Evolutionary conservation across 257 asterid species (phyloP).

Genomic region (Asclepias syriaca): DNA sequence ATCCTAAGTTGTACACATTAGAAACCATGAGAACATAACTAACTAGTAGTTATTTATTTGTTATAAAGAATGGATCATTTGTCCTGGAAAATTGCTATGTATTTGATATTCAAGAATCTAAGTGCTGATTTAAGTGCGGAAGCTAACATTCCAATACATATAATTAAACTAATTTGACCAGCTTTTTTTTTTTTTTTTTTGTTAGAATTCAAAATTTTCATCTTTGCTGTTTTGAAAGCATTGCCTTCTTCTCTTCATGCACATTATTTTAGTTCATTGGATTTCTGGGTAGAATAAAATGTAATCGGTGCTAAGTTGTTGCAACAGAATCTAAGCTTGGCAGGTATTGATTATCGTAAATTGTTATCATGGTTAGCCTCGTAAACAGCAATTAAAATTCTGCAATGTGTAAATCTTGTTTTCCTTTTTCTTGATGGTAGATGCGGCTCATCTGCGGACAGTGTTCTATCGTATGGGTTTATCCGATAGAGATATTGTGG

Average conservation of each 20-base stretch:
- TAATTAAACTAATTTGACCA: background rate
- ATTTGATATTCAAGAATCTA: background rate
- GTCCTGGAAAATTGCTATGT: background rate
- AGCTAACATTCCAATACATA: background rate
- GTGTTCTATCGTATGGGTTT: conserved; percentile 92
- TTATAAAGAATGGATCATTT: background rate
- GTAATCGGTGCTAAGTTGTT: background rate
- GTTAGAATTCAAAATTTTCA: background rate
- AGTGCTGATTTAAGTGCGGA: background rate
- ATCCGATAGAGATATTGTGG: conserved; percentile 88
- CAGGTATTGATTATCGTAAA: background rate
- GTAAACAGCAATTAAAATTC: background rate
- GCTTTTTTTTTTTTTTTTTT: background rate
- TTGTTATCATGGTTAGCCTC: conserved; percentile 1
- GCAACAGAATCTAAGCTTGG: background rate
- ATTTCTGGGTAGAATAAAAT: background rate
- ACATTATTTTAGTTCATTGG: background rate
- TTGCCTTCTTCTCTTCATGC: background rate
- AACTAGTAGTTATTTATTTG: background rate
- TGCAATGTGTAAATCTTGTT: conserved; percentile 6
- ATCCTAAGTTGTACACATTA: background rate
- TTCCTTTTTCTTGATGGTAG: conserved; percentile 33
- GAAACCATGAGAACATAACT: background rate
- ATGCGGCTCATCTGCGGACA: conserved; percentile 74
- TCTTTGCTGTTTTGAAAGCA: background rate